Evolutionary conservation across 2,329 filamentous ascomycete genomes (phyloP).

Genomic region (Mariannaea elegans): DNA sequence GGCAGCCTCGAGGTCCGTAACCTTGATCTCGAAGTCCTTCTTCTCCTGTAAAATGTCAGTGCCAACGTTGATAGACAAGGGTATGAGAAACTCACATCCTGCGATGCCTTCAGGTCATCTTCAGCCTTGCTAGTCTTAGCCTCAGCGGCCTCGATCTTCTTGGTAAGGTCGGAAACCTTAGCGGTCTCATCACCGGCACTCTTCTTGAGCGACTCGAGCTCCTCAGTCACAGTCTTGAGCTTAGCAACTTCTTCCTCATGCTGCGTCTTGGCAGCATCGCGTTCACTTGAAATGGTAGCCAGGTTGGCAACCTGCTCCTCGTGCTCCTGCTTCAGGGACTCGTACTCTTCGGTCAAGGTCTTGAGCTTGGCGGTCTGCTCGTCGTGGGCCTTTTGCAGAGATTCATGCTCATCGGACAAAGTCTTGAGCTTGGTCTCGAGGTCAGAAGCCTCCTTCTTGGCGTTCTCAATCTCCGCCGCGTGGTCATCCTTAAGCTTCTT

Average conservation of each 20-base stretch:
- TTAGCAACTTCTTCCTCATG: constrained; percentile 23
- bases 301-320: constrained; percentile 38
- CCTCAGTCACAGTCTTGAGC: constrained; percentile 37
- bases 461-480: constrained; percentile 30
- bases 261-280: constrained; percentile 34
- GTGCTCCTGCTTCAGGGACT: constrained; percentile 30
- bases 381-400: constrained; percentile 34
- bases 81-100: constrained; percentile 40
- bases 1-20: constrained; percentile 18
- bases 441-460: constrained; percentile 37
- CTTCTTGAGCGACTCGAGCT: constrained; percentile 42
- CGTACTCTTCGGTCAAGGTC: constrained; percentile 26
- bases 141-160: constrained; percentile 46
- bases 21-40: constrained; percentile 26
- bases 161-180: constrained; percentile 43
- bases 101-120: constrained; percentile 46
- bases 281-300: constrained; percentile 36
- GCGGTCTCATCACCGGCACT: constrained; percentile 42
- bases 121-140: constrained; percentile 49
- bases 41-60: constrained; percentile 37
- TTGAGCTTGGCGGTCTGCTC: constrained; percentile 34
- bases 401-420: constrained; percentile 31
- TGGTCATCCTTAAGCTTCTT: constrained; percentile 39
- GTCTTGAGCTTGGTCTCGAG: constrained; percentile 41
- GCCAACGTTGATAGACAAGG: not conserved